These are phyloP conservation scores for Debaryomyces subglobosus DNA, from an alignment of 1,139 yeast species.

Conservation along the genomic window DNA sequence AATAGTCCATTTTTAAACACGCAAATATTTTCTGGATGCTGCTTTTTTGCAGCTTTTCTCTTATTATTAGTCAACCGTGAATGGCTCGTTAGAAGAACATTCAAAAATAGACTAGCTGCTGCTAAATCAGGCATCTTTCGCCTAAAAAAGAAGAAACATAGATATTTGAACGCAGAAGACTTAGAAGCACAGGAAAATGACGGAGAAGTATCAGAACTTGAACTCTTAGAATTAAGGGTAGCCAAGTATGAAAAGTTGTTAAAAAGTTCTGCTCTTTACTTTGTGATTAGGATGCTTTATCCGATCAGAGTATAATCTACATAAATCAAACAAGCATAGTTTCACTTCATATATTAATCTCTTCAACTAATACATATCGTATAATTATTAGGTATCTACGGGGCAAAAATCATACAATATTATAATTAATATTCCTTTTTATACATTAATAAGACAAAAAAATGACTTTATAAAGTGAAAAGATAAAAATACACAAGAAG, in stretches of 20 bases:
- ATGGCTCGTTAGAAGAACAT: constrained; percentile 27
- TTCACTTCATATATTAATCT: not conserved
- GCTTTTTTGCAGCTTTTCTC: constrained; percentile 38
- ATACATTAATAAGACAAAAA: constrained; percentile 20
- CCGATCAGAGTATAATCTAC: constrained; percentile 26
- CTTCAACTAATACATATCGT: not conserved
- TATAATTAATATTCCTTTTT: constrained; percentile 14
- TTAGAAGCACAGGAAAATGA: constrained; percentile 10
- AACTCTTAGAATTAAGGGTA: constrained; percentile 22
- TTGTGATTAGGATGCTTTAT: constrained; percentile 24
- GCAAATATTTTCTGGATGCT: constrained; percentile 61
- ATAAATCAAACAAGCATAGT: not conserved
- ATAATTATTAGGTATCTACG: not conserved
- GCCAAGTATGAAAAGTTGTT: constrained; percentile 24
- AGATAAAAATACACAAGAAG: constrained; percentile 22
- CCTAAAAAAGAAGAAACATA: constrained; percentile 12
- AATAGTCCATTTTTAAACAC: constrained; percentile 56
- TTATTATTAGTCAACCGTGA: constrained; percentile 36
- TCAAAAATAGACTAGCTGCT: constrained; percentile 16
- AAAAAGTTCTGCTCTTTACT: constrained; percentile 12
- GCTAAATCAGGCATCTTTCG: constrained; percentile 13
- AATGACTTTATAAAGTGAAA: constrained; percentile 18
- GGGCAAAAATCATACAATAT: constrained; percentile 1
- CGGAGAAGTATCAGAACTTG: constrained; percentile 12
- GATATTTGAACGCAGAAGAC: constrained; percentile 18